These are phyloP conservation scores for Apiospora phragmitis DNA, from an alignment of 2,329 filamentous ascomycete genomes.

Conservation along the genomic window DNA sequence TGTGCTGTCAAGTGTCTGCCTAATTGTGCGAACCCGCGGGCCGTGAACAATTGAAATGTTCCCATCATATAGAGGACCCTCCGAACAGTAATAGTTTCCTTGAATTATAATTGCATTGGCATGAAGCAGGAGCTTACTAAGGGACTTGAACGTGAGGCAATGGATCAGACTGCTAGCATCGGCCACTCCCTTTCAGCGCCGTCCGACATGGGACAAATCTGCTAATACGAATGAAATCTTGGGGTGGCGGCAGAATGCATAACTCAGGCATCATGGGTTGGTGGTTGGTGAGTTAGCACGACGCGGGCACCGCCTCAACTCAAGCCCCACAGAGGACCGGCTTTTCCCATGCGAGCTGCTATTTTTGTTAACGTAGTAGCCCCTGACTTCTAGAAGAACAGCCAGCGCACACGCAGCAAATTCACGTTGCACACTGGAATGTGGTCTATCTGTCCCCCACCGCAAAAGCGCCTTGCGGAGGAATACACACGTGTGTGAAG, in stretches of 20 bases:
- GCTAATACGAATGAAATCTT: not conserved
- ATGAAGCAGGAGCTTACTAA: not conserved
- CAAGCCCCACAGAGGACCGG: not conserved
- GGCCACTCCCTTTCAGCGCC: not conserved
- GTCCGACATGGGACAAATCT: not conserved
- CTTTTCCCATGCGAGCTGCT: not conserved
- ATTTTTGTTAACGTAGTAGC: slow-evolving; percentile 4
- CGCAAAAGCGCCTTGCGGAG: not conserved
- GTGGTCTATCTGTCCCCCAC: not conserved
- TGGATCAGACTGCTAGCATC: not conserved
- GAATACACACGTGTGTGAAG: not conserved
- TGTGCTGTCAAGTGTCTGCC: not conserved
- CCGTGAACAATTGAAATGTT: not conserved
- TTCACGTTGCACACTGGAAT: not conserved
- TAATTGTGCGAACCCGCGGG: not conserved
- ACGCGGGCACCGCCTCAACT: not conserved
- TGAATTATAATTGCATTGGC: not conserved
- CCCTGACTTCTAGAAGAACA: slow-evolving; percentile 4
- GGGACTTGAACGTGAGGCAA: not conserved
- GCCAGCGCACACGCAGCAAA: not conserved
- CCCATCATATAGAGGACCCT: not conserved
- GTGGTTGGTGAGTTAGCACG: not conserved
- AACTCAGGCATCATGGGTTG: not conserved
- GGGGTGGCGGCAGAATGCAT: not conserved
- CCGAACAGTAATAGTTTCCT: not conserved